phyloP scores from a whole-genome alignment of 768 basidiomycete species.

The Pholiota microspora region DNA sequence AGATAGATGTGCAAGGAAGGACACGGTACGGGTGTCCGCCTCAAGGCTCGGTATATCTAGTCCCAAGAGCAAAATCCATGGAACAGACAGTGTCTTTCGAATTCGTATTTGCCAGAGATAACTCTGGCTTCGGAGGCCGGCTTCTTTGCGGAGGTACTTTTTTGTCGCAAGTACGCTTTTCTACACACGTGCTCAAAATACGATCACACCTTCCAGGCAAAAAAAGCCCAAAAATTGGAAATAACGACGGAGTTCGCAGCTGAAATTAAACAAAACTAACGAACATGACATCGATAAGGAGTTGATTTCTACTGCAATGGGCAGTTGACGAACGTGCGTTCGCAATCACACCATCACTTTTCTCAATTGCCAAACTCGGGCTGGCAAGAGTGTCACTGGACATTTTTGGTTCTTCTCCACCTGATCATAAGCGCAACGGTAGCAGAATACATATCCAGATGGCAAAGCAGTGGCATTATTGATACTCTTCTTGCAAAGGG shows the following conservation, averaged over 20 bases:
- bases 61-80: constrained; percentile 23
- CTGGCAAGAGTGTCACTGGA: constrained; percentile 81
- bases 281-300: constrained; percentile 21
- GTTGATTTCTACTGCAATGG: constrained; percentile 11
- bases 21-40: constrained; percentile 14
- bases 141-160: constrained; percentile 12
- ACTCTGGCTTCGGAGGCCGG: constrained; percentile 11
- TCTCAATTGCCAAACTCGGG: constrained; percentile 78
- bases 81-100: constrained; percentile 15
- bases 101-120: constrained; percentile 14
- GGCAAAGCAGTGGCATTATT: constrained; percentile 89
- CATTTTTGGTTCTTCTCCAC: constrained; percentile 77
- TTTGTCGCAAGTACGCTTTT: constrained; percentile 12
- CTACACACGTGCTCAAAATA: constrained; percentile 25
- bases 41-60: constrained; percentile 27
- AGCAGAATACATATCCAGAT: constrained; percentile 94
- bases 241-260: constrained; percentile 4
- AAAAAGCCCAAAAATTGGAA: not conserved
- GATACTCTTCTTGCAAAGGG: constrained; percentile 69
- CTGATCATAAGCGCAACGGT: constrained; percentile 84
- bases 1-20: constrained; percentile 9
- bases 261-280: constrained; percentile 13
- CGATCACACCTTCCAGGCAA: not conserved
- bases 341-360: constrained; percentile 64
- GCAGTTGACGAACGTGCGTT: constrained; percentile 48